Evolutionary conservation across 208 protist genomes (phyloP).

Genomic region (Phytomonas sp.): DNA sequence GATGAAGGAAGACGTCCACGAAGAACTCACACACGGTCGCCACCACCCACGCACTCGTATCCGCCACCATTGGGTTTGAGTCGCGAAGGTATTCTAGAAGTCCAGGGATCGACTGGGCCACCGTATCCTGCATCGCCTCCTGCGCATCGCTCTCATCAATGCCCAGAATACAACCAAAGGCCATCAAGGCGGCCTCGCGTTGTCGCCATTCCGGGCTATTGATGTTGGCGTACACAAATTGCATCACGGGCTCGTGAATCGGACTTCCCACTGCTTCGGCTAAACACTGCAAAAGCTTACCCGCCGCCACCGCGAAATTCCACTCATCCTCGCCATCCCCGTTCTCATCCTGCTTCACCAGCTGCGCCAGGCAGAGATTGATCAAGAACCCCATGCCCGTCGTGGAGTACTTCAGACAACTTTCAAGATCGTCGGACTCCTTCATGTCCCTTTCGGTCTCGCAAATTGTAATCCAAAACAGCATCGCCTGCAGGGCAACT

Average conservation of each 20-base stretch:
- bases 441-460: constrained; percentile 90
- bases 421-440: constrained; percentile 33
- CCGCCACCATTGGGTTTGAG: constrained; percentile 72
- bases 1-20: constrained; percentile 56
- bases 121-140: constrained; percentile 72
- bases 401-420: constrained; percentile 74
- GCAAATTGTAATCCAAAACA: constrained; percentile 96
- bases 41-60: constrained; percentile 93
- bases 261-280: constrained; percentile 56
- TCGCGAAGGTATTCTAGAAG: constrained; percentile 87
- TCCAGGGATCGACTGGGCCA: constrained; percentile 81
- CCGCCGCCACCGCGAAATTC: constrained; percentile 91
- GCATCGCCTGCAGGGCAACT: constrained; percentile 92
- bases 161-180: constrained; percentile 95
- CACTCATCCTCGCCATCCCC: constrained; percentile 87
- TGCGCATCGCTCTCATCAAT: constrained; percentile 61
- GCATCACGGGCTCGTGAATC: constrained; percentile 84
- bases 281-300: constrained; percentile 87
- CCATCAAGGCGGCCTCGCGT: constrained; percentile 92
- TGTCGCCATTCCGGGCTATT: constrained; percentile 87
- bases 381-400: constrained; percentile 79
- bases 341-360: constrained; percentile 90
- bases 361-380: constrained; percentile 73
- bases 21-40: constrained; percentile 91
- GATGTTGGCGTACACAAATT: constrained; percentile 92